Evolutionary conservation across 83 land plant genomes (phyloP).

Genomic region (Thuja plicata): DNA sequence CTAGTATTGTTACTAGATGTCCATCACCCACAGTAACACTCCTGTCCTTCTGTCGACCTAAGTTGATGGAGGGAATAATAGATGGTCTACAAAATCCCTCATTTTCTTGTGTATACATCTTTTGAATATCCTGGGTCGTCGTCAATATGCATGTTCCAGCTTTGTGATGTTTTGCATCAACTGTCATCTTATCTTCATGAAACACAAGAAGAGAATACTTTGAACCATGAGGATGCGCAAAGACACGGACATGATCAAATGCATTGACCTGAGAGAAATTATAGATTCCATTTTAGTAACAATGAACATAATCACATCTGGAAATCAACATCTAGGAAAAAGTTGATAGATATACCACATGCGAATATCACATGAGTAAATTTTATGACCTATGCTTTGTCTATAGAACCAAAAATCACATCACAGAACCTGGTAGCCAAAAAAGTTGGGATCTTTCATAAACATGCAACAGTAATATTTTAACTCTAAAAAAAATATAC

Average conservation of each 20-base stretch:
- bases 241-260: slow-evolving; percentile 60
- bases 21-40: slow-evolving; percentile 21
- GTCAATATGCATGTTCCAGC: not conserved
- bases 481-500: not conserved
- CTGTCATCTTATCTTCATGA: not conserved
- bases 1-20: slow-evolving; percentile 49
- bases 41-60: not conserved
- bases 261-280: slow-evolving; percentile 54
- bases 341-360: not conserved
- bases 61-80: not conserved
- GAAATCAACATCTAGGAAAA: not conserved
- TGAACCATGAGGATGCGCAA: slow-evolving; percentile 43
- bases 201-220: slow-evolving; percentile 42
- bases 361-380: not conserved
- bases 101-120: not conserved
- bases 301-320: not conserved
- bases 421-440: not conserved
- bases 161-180: not conserved
- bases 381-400: not conserved
- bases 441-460: not conserved
- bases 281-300: not conserved
- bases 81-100: not conserved
- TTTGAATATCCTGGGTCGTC: not conserved
- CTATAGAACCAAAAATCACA: not conserved
- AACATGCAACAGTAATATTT: not conserved